Evolutionary conservation across 2,329 filamentous ascomycete species (phyloP).

Genomic region (Beauveria australis): DNA sequence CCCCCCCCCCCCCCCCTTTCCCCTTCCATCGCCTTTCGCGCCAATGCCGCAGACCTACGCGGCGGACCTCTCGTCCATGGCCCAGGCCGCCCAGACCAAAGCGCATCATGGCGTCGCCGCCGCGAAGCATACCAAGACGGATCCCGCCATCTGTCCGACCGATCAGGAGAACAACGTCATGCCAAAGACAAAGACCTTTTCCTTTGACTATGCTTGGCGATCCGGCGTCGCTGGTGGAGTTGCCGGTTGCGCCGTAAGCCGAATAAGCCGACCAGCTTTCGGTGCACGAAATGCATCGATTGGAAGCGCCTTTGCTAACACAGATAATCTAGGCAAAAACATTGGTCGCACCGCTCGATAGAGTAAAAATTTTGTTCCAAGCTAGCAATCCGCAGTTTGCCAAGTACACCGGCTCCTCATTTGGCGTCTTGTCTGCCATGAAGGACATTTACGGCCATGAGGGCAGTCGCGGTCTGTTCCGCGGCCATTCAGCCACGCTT

Average conservation of each 20-base stretch:
- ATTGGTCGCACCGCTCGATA: conserved; percentile 86
- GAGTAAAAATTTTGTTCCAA: conserved; percentile 98
- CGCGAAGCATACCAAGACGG: conserved; percentile 22
- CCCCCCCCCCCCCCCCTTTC: neutral
- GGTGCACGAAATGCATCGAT: neutral
- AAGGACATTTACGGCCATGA: conserved; percentile 72
- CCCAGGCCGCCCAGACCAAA: conserved; percentile 37
- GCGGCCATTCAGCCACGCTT: conserved; percentile 89
- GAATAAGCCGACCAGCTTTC: neutral
- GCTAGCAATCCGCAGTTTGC: conserved; percentile 87
- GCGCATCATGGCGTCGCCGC: conserved; percentile 21
- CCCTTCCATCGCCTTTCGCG: conserved; percentile 8
- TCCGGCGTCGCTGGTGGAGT: conserved; percentile 82
- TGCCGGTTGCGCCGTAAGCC: conserved; percentile 80
- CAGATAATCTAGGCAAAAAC: conserved; percentile 68
- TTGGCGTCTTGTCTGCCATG: conserved; percentile 74
- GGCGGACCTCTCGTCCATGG: conserved; percentile 50
- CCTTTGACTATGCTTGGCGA: conserved; percentile 73
- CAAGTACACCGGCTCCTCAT: conserved; percentile 87
- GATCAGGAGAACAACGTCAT: conserved; percentile 40
- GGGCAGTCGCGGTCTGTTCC: conserved; percentile 70
- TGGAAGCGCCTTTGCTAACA: neutral
- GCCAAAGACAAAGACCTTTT: conserved; percentile 48
- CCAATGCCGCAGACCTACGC: conserved; percentile 32
- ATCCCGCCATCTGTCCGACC: conserved; percentile 38